These are phyloP conservation scores for Symbiodinium pilosum DNA, from an alignment of 73 alveolate species.

Conservation along the genomic window DNA sequence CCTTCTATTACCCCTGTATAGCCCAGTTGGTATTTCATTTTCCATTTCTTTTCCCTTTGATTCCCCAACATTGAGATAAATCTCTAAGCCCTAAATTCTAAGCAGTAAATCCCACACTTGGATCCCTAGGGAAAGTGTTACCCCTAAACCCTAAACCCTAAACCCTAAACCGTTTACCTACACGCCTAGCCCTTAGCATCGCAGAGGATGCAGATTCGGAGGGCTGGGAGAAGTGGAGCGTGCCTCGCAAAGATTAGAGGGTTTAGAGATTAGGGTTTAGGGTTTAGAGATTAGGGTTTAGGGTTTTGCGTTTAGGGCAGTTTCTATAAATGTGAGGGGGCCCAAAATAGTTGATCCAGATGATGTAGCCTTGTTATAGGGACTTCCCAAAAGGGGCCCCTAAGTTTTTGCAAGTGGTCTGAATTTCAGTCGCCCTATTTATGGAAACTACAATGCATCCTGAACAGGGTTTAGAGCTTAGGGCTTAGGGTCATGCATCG, in stretches of 20 bases:
- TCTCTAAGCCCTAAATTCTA: not conserved
- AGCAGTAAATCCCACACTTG: not conserved
- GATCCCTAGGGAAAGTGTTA: too few species aligned
- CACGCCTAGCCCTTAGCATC: not conserved
- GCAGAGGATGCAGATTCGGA: not conserved
- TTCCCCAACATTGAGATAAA: not conserved
- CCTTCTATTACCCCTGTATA: not conserved
- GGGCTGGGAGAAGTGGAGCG: conserved; percentile 15
- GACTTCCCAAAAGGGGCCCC: too few species aligned
- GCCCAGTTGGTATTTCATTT: not conserved
- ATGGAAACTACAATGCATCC: too few species aligned
- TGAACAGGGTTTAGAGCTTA: too few species aligned
- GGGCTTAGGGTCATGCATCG: too few species aligned
- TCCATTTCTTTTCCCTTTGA: too few species aligned
- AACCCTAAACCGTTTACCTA: not conserved
- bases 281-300: not conserved
- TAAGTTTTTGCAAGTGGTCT: too few species aligned
- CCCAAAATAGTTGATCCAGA: too few species aligned
- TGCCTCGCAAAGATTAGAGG: not conserved
- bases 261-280: too few species aligned
- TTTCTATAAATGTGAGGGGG: too few species aligned
- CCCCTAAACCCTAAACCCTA: not conserved
- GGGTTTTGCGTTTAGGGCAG: not conserved
- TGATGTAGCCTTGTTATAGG: too few species aligned
- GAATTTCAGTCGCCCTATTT: too few species aligned